Percentiles rank a stretch among this genome's conserved stretches.
Conservation (phyloP, 352 stramenopile species). For the Globisporangium takayamanum region DNA sequence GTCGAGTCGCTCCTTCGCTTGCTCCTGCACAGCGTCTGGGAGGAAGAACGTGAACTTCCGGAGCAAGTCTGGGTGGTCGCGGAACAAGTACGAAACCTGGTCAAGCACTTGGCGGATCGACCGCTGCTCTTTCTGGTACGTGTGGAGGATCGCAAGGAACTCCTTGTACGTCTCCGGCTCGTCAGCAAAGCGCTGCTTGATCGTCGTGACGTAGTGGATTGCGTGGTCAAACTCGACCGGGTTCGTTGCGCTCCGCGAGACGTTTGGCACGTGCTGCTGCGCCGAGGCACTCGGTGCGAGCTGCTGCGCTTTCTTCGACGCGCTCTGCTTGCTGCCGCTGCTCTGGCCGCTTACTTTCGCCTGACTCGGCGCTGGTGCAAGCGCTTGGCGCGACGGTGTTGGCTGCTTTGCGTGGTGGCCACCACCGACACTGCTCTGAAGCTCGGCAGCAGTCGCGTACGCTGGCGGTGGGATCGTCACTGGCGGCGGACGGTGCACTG, state of each 20-base stretch:
- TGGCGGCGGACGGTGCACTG: conserved; percentile 46
- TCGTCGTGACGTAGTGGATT: conserved; percentile 99
- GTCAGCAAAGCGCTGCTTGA: conserved; percentile 97
- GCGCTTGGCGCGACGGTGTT: conserved; percentile 42
- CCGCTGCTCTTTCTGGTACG: conserved; percentile 99
- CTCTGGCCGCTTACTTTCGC: conserved; percentile 16
- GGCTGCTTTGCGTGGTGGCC: conserved; percentile 34
- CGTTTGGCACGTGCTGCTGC: conserved; percentile 13
- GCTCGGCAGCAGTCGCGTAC: conserved; percentile 51
- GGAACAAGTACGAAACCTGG: conserved; percentile 98
- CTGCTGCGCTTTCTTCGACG: conserved; percentile 46
- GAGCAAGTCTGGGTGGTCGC: conserved; percentile 97
- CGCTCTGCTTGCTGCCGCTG: conserved; percentile 30
- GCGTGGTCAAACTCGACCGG: conserved; percentile 99
- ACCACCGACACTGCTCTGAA: conserved; percentile 18
- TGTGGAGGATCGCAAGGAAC: conserved; percentile 99
- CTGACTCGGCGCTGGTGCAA: conserved; percentile 27
- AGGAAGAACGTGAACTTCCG: conserved; percentile 99
- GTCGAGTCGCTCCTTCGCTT: conserved; percentile 95
- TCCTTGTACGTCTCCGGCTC: conserved; percentile 98
- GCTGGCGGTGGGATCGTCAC: conserved; percentile 63
- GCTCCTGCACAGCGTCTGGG: conserved; percentile 96
- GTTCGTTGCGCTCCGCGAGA: conserved; percentile 50
- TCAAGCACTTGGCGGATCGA: conserved; percentile 97
- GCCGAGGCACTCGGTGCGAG: conserved; percentile 4